These are phyloP conservation scores for Neurospora discreta DNA, from an alignment of 495 filamentous ascomycete species.

Conservation along the genomic window DNA sequence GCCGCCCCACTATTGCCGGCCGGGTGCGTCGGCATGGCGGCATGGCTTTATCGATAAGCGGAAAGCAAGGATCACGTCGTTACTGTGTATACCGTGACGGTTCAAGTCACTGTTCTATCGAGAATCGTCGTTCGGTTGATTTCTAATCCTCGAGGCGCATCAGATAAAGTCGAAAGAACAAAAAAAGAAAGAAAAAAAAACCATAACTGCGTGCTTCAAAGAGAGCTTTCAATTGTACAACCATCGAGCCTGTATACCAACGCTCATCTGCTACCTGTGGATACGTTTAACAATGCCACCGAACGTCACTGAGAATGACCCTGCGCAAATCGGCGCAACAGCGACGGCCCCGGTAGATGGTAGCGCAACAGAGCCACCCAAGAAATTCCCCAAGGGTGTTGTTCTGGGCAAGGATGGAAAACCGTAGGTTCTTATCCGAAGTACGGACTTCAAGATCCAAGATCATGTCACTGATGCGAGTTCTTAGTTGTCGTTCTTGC, in stretches of 20 bases:
- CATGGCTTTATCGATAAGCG: neutral
- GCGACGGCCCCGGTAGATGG: neutral
- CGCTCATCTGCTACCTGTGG: neutral
- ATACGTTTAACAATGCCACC: neutral
- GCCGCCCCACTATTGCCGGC: neutral
- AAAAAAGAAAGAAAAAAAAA: no score
- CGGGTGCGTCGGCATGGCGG: neutral
- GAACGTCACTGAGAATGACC: neutral
- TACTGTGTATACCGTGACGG: no score
- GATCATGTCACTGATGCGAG: conserved; percentile 6
- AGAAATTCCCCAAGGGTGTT: conserved; percentile 60
- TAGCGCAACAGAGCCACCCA: conserved; percentile 16
- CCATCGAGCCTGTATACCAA: neutral
- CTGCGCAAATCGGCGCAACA: neutral
- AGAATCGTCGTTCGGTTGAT: neutral
- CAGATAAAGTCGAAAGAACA: neutral
- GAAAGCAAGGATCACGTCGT: neutral
- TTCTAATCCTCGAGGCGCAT: neutral
- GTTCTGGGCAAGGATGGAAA: conserved; percentile 89
- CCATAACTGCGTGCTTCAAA: neutral
- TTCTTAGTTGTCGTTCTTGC: conserved; percentile 73
- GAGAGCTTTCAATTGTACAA: neutral
- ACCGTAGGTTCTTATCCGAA: conserved; percentile 52
- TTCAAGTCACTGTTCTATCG: neutral
- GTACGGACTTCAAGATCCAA: neutral